Conservation (phyloP, 345 rosid genomes). For the Sonneratia caseolaris region DNA sequence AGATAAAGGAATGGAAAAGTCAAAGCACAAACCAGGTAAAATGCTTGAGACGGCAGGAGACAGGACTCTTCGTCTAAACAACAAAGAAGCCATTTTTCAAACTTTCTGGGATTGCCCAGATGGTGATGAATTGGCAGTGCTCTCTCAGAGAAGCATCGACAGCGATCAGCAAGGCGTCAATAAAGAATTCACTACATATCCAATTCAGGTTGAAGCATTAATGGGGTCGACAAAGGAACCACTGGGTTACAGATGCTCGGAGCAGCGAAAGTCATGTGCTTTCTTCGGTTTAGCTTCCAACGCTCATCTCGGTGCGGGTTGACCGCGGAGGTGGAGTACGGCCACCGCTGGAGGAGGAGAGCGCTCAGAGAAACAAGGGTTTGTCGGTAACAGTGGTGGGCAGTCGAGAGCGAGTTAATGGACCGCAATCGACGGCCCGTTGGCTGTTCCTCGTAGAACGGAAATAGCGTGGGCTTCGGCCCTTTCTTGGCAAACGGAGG, state of each 20-base stretch:
- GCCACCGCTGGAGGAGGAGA: neutral
- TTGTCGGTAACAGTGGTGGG: neutral
- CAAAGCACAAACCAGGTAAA: constrained; percentile 40
- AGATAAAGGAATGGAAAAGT: neutral
- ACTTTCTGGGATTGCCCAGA: neutral
- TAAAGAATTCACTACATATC: neutral
- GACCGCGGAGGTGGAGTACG: neutral
- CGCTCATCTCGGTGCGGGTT: constrained; percentile 3
- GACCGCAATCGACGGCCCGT: neutral
- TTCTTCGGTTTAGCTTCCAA: neutral
- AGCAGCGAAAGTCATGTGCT: constrained; percentile 5
- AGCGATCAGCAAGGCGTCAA: neutral
- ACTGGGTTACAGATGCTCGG: neutral
- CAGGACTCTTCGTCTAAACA: constrained; percentile 49
- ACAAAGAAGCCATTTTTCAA: constrained; percentile 34
- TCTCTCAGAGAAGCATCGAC: neutral
- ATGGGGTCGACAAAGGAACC: neutral
- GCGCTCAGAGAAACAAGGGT: neutral
- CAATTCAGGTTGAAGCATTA: neutral
- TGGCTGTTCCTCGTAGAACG: neutral
- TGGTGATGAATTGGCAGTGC: neutral
- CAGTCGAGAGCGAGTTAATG: neutral
- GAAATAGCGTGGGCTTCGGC: neutral
- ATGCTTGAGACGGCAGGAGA: constrained; percentile 38
- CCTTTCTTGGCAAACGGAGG: neutral